Evolutionary conservation across 106 monocot species (phyloP), one percentile per base, ranked within the genome.

Genomic region (Allium fistulosum): DNA sequence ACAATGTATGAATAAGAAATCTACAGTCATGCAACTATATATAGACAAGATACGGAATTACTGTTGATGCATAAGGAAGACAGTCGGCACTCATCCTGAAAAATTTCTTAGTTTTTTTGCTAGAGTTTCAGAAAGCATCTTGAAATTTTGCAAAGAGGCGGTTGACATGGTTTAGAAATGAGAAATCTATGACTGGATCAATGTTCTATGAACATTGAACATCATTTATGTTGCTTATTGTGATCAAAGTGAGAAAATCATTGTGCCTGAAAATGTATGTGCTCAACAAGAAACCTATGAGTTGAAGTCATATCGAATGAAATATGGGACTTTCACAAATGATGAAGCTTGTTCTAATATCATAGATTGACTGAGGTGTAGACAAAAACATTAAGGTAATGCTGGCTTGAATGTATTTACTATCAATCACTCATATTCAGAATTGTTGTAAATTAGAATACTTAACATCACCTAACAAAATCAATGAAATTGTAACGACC

Each of bases 121-220:
- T 58, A 7, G 87, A 80, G 9, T 97, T 92, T 67, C 96, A 97
- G 74, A 82, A 80, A 67, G 80, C 92, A 27, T 97, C 96, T 5
- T 70, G 92, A 17, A 97, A 97, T 79, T 97, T 88, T 53, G 79
- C 88, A 26, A 97, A 89, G 86, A 86, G 96, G 80, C 96, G 89
- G 69, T 70, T 89, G 67, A 89, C 91, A 53, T 97, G 96, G 96
- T 92, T 88, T 71, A 75, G 92, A 9, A 89, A 87, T 61, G 96
- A 97, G 68, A 49, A 4, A 86, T 88, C 12, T 92, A 97, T 69
- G 73, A 84, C 26, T 92, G 96, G 92, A 60, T 97, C 46, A 84
- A 97, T 55, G 82, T 86, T 37, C 84, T 88, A 15, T 60, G 48
- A 26, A 79, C 89, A 51, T 59, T 84, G 16, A 73, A 76, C 4